These are phyloP conservation scores for Chrysoporthe puriensis DNA, from an alignment of 2,329 filamentous ascomycete genomes.

Conservation along the genomic window DNA sequence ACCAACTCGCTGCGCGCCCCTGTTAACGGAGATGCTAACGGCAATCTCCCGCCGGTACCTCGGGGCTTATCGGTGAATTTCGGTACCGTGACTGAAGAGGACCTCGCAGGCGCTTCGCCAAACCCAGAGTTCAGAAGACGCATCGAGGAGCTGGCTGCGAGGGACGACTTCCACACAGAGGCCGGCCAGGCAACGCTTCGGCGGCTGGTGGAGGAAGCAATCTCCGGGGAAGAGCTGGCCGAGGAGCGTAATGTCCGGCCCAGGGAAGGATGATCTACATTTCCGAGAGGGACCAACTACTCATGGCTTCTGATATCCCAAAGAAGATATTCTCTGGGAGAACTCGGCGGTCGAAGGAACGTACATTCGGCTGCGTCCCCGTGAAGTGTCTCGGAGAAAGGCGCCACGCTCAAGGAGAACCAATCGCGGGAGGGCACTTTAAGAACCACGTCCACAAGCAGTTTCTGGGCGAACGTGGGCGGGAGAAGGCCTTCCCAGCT, in stretches of 20 bases:
- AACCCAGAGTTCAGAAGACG: conserved; percentile 83
- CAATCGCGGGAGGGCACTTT: conserved; percentile 51
- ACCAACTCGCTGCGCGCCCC: conserved; percentile 32
- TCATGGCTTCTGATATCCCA: conserved; percentile 60
- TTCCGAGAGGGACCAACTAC: conserved; percentile 34
- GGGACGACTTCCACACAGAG: conserved; percentile 81
- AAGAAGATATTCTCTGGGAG: conserved; percentile 58
- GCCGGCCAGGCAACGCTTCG: conserved; percentile 80
- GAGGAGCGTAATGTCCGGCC: conserved; percentile 68
- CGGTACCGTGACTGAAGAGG: conserved; percentile 70
- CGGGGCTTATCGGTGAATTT: conserved; percentile 78
- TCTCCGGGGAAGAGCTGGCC: conserved; percentile 67
- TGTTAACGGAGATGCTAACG: conserved; percentile 37
- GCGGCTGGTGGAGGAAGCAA: conserved; percentile 77
- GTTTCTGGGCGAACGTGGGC: conserved; percentile 54
- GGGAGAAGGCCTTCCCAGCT: conserved; percentile 64
- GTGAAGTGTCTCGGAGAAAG: conserved; percentile 51
- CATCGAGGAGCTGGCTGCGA: conserved; percentile 85
- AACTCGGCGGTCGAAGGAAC: conserved; percentile 55
- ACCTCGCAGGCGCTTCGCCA: conserved; percentile 56
- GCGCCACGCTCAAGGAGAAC: conserved; percentile 59
- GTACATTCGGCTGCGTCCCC: conserved; percentile 54
- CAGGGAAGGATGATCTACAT: conserved; percentile 56
- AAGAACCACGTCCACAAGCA: conserved; percentile 51
- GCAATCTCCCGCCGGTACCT: conserved; percentile 66